Base-by-base conservation (phyloP, 2,329 filamentous ascomycete genomes). In the Calonectria henricotiae region DNA sequence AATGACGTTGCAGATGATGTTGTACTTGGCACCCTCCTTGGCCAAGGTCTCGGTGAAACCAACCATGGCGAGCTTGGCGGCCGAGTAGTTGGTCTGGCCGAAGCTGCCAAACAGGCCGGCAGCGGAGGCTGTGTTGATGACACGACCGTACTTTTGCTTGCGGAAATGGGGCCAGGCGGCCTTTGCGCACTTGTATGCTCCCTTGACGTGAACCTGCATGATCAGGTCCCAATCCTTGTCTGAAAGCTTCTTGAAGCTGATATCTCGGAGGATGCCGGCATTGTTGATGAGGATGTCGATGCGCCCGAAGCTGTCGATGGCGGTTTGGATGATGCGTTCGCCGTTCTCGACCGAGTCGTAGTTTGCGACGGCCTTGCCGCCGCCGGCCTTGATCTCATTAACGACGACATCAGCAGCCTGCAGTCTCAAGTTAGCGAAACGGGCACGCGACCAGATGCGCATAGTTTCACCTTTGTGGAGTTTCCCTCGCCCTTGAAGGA, bases 171-270 rank as follows among this genome's bases (percentile, higher is more conserved):
- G 95, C 96, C 96, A 99, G 63, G 96, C 96, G 73, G 96, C 96
- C 83, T 91, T 92, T 71, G 96, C 89, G 83, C 94, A 97, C 90
- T 98, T 98, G 89, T 97, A 99, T 79, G 95, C 92, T 77, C 96
- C 96, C 81, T 91, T 93, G 78, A 98, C 91, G 84, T 99, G 96
- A 68, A 98, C 96, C 82, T 91, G 92, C 84, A 96, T 94, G 82
- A 98, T 93, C 76, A 98, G 86, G 82, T 99, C 96, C 96, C 96
- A 99, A 83, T 99, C 96, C 81, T 93, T 85, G 83, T 99, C 96
- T 83, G 93, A 96, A 90, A 98, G 97, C 86, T 98, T 98, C 90
- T 98, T 98, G 88, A 99, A 98, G 89, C 94, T 96, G 81, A 98
- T 84, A 85, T 98, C 95, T 71, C 96, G 93, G 71, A 98, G 89